Base-by-base conservation (phyloP, 1,284 basidiomycete species). In the Pseudozyma hubeiensis region DNA sequence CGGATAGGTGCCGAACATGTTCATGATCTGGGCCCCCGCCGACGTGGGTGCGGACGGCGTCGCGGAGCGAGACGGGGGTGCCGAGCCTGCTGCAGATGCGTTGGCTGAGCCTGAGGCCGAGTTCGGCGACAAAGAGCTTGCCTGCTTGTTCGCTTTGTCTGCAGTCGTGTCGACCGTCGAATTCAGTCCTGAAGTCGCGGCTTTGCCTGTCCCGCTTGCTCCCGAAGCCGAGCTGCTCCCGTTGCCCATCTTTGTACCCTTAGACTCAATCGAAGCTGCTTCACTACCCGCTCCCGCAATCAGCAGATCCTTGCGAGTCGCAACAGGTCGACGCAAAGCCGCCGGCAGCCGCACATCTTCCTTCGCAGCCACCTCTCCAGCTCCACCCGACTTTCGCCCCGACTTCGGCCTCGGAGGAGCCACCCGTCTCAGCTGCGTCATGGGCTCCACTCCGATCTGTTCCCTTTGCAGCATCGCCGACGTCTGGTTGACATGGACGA, bases 401-500 rank as follows among this genome's bases (percentile, higher is more conserved):
- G 66, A 63, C 41, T 54, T 63, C 5, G 58, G 52, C 30, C 62
- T 51, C n/a, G 54, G 54, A 6, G 73, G 64, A 13, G 52, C 63
- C 1, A 44, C 53, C 16, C 73, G 49, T 17, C 58, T 67, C 7
- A 75, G 56, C 43, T 75, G 73, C 31, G 73, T 71, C 63, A 64
- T 65, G 5, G 68, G 64, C 37, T 68, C 68, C 24, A 64, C 48
- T 1, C 68, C 73, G 16, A 71, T 62, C 59, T 71, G 73, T 46
- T 75, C 73, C 64, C 59, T 71, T 53, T 81, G 79, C 47, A 81
- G 67, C 79, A 81, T 80, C 24, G 78, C 78, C 40, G 78, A 80
- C 8, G 79, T 81, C 57, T 76, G 57, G 33, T 81, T 81, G 24
- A 81, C 79, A 51, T 81, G 79, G 3, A 77, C 64, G 8, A 81